A percentile compares a stretch with the other conserved stretches of the same genome.
Conservation (phyloP, 192 early-diverging fungal species). For the Spizellomyces sp. region DNA sequence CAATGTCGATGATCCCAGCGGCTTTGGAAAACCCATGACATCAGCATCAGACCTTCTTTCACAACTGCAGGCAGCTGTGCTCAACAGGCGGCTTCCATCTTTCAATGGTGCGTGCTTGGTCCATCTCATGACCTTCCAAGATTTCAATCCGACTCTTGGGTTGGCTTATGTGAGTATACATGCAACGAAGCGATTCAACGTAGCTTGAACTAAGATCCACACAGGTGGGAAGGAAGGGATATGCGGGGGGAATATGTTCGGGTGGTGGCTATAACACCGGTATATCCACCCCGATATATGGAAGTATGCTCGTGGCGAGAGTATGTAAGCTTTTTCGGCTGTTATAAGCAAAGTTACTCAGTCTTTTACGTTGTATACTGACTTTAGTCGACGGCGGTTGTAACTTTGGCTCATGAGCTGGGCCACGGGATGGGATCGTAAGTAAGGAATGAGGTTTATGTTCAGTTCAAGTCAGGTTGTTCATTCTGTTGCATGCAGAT, state of each 20-base stretch:
- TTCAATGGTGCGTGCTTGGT: conserved; percentile 14
- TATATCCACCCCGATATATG: conserved; percentile 23
- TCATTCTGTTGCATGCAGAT: too few relatives aligned
- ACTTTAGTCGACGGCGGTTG: conserved; percentile 12
- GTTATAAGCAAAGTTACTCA: too few relatives aligned
- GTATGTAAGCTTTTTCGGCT: neutral
- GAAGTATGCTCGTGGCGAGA: conserved; percentile 3
- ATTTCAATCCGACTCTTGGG: conserved; percentile 29
- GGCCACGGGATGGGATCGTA: conserved; percentile 39
- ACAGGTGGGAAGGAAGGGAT: conserved; percentile 7
- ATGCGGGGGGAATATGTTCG: conserved; percentile 27
- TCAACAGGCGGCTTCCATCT: conserved; percentile 1
- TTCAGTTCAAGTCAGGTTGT: neutral
- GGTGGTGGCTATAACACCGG: conserved; percentile 30
- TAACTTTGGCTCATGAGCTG: conserved; percentile 32
- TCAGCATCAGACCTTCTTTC: neutral
- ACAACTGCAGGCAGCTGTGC: conserved; percentile 12
- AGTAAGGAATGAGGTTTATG: conserved; percentile 1
- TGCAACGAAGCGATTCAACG: too few relatives aligned
- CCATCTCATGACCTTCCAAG: conserved; percentile 32
- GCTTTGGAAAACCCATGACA: conserved; percentile 22
- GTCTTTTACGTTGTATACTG: too few relatives aligned
- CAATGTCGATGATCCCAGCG: conserved; percentile 11
- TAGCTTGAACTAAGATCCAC: too few relatives aligned
- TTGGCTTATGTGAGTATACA: conserved; percentile 28